phyloP scores from a whole-genome alignment of 1,139 yeast genomes.

The Pichia sp. region DNA sequence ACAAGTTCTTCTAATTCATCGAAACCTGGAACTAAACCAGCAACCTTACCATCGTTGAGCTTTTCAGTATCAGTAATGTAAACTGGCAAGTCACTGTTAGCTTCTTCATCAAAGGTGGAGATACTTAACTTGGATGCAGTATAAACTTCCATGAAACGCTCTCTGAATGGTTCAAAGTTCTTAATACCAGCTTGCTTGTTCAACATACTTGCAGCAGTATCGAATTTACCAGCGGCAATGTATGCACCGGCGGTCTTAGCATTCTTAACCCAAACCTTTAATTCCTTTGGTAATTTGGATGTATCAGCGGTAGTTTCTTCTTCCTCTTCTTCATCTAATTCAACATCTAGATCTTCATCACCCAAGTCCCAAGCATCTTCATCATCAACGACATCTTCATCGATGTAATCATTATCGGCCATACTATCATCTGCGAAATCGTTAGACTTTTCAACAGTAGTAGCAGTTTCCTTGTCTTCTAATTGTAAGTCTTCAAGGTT shows the following conservation, averaged over 20 bases:
- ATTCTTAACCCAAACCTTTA: slow-evolving; percentile 82
- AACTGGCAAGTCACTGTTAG: slow-evolving; percentile 63
- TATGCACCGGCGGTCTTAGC: slow-evolving; percentile 91
- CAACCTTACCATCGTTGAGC: slow-evolving; percentile 43
- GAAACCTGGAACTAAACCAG: slow-evolving; percentile 76
- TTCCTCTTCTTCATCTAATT: slow-evolving; percentile 55
- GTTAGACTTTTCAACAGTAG: slow-evolving; percentile 33
- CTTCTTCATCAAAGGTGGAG: slow-evolving; percentile 58
- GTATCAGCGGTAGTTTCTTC: slow-evolving; percentile 42
- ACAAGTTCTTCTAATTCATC: slow-evolving; percentile 65
- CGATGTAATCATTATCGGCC: slow-evolving; percentile 37
- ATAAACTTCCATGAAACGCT: slow-evolving; percentile 80
- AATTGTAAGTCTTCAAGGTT: slow-evolving; percentile 64
- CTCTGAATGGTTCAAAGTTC: slow-evolving; percentile 83
- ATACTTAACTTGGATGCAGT: slow-evolving; percentile 74
- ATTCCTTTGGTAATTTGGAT: slow-evolving; percentile 52
- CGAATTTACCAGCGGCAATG: slow-evolving; percentile 96
- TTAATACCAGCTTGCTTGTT: slow-evolving; percentile 87
- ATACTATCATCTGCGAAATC: slow-evolving; percentile 27
- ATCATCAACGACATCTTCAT: slow-evolving; percentile 40
- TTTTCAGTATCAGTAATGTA: slow-evolving; percentile 67
- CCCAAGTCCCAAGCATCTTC: slow-evolving; percentile 62
- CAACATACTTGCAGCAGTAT: slow-evolving; percentile 90
- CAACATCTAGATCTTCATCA: slow-evolving; percentile 61
- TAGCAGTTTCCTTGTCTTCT: slow-evolving; percentile 38